Evolutionary conservation across 2,329 filamentous ascomycete species (phyloP), one percentile per base, ranked within the genome.

Genomic region (Leptographium wingfieldii): DNA sequence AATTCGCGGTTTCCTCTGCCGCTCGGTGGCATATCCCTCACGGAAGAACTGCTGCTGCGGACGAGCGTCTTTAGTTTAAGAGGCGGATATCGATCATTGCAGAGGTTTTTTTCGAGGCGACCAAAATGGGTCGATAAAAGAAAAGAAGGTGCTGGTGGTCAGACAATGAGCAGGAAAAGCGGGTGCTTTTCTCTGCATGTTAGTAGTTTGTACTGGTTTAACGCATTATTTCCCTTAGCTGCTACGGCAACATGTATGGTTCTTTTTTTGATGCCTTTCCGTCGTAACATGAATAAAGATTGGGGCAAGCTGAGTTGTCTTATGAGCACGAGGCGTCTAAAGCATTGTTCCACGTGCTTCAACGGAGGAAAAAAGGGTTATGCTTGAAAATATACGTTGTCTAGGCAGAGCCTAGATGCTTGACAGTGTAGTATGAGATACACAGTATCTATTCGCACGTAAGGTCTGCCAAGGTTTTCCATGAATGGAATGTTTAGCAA

Each of bases 201-300:
- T 63, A 59, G 61, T 63, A 59, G 60, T 61, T 56, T 61, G 56
- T 55, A 61, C 60, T 58, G 48, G 60, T 58, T 62, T 61, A 49
- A 40, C 56, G 48, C 49, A 29, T 54, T 53, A 58, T 55, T 62
- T 60, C 33, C 38, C 58, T 49, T 62, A 53, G 52, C 43, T 57
- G 29, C 29, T 33, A 49, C 46, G 16, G 51, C 46, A 52, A 59
- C 48, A 56, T 46, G 33, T 33, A 53, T 33, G 27, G 38, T 40
- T 40, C 16, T 53, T 29, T 52, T 53, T 53, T 53, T 53, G 16
- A 33, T 35, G 29, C 14, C 16, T 53, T 19, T 22, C 22, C 27
- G 33, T 25, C 14, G 38, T 40, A 40, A 40, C 38, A 40, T 40
- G 38, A 40, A 40, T 9, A 16, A 40, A 40, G 38, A 6, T 40